phyloP scores from a whole-genome alignment of 2,329 filamentous ascomycete genomes.

The Fusarium devonianum region DNA sequence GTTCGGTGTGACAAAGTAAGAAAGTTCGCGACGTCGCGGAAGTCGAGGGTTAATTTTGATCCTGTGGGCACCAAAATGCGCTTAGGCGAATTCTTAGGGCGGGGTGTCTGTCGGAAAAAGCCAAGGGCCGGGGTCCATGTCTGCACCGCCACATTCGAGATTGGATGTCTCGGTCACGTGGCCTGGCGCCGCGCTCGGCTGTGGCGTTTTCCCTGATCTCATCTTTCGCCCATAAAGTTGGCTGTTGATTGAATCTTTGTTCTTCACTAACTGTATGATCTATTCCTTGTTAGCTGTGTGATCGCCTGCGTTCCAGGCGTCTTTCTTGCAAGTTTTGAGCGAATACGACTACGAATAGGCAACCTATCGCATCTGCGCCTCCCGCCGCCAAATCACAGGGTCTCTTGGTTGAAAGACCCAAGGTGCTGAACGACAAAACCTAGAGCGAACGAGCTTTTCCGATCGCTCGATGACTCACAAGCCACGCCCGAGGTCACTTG shows the following conservation, averaged over 20 bases:
- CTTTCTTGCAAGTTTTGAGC: slow-evolving; percentile 33
- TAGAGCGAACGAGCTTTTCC: slow-evolving; percentile 22
- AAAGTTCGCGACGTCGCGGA: slow-evolving; percentile 40
- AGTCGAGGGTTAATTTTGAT: slow-evolving; percentile 43
- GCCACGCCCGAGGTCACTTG: slow-evolving; percentile 32
- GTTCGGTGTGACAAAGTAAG: slow-evolving; percentile 44
- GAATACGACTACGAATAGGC: slow-evolving; percentile 29
- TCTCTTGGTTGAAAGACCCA: slow-evolving; percentile 25
- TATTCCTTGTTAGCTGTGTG: slow-evolving; percentile 31
- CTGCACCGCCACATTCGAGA: slow-evolving; percentile 37
- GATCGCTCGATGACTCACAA: slow-evolving; percentile 42
- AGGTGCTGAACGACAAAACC: slow-evolving; percentile 33
- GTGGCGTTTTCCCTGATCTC: slow-evolving; percentile 40
- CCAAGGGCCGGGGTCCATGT: background rate
- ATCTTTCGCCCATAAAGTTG: slow-evolving; percentile 39
- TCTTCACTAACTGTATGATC: slow-evolving; percentile 34
- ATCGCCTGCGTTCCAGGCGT: slow-evolving; percentile 34
- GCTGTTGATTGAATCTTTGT: slow-evolving; percentile 39
- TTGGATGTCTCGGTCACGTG: slow-evolving; percentile 27
- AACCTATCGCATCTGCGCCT: slow-evolving; percentile 37
- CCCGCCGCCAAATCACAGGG: slow-evolving; percentile 22
- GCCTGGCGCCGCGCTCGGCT: slow-evolving; percentile 11
- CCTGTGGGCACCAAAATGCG: slow-evolving; percentile 45
- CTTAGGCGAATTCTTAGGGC: slow-evolving; percentile 32
- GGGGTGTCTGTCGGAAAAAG: slow-evolving; percentile 33